Evolutionary conservation across 1,284 basidiomycete genomes (phyloP).

Genomic region (Earliella scabrosa): DNA sequence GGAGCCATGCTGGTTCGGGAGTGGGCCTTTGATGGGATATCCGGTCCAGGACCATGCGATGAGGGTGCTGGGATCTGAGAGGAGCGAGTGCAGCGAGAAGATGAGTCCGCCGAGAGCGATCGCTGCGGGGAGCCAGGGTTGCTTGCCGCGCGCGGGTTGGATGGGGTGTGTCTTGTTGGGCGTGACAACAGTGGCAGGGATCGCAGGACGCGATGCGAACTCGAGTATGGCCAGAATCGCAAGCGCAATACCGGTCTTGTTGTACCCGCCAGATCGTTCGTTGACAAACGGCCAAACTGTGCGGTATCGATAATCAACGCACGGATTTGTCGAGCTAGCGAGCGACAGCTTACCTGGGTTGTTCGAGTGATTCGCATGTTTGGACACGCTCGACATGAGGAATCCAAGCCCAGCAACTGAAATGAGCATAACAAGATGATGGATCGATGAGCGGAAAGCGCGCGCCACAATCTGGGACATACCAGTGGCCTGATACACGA

Average conservation of each 20-base stretch:
- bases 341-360: slow-evolving; percentile 64
- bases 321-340: neutral
- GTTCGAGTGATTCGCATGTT: slow-evolving; percentile 80
- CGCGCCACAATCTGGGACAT: slow-evolving; percentile 32
- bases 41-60: slow-evolving; percentile 94
- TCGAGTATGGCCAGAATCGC: slow-evolving; percentile 52
- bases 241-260: slow-evolving; percentile 65
- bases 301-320: slow-evolving; percentile 4
- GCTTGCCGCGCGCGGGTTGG: slow-evolving; percentile 19
- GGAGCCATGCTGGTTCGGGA: slow-evolving; percentile 75
- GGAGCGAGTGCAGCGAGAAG: slow-evolving; percentile 79
- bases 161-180: slow-evolving; percentile 7
- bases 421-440: neutral
- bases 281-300: slow-evolving; percentile 84
- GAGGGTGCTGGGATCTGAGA: slow-evolving; percentile 83
- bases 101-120: slow-evolving; percentile 76
- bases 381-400: slow-evolving; percentile 71
- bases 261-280: slow-evolving; percentile 70
- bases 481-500: slow-evolving; percentile 64
- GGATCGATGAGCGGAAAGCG: neutral
- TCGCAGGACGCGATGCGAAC: slow-evolving; percentile 15
- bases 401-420: slow-evolving; percentile 72
- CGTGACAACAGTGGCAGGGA: neutral
- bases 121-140: slow-evolving; percentile 52
- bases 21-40: slow-evolving; percentile 78